Base-by-base conservation (phyloP, 345 rosid species). In the Nephelium lappaceum region DNA sequence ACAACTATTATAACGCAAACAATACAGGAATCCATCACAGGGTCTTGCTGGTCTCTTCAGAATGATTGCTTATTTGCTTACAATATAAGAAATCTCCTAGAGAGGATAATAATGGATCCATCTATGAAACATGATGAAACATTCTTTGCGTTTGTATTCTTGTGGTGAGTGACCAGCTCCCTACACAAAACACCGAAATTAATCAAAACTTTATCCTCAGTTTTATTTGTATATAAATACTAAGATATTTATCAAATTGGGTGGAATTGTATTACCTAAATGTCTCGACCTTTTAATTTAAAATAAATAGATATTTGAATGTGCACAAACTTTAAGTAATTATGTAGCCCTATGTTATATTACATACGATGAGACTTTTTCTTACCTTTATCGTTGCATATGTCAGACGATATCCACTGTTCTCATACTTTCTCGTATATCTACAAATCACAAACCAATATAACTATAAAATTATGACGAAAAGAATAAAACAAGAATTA, bases 151-250 rank as follows among this genome's bases (percentile, higher is more conserved):
- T 67, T 75, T 72, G 80, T 79, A 79, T 39, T 79, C 83, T 47
- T 67, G 83, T 38, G 80, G 83, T 21, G 83, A 76, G 23, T 80
- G 86, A 23, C 85, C 85, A 8, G 85, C 85, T 68, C 82, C 85
- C 77, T 82, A 31, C 10, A 62, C n/a, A 5, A 74, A 18, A 27
- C 58, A 71, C 21, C 70, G 15, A 23, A 39, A 36, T 4, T 12
- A 1, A 4, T 53, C 3, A 72, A 38, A 3, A 45, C 16, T 45
- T 45, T 49, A 49, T 0, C 27, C 9, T 66, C 10, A 1, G 11
- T 21, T 27, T 25, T 25, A 8, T 23, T 19, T 68, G 63, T n/a
- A 2, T 19, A 58, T 43, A 11, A 43, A 43, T 6, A 9, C 31
- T 27, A 27, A 27, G 2, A 27, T 27, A 27, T 27, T 27, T 27